Conservation (phyloP, 441 rosid genomes). For the Bocquillonia castaneifolia region DNA sequence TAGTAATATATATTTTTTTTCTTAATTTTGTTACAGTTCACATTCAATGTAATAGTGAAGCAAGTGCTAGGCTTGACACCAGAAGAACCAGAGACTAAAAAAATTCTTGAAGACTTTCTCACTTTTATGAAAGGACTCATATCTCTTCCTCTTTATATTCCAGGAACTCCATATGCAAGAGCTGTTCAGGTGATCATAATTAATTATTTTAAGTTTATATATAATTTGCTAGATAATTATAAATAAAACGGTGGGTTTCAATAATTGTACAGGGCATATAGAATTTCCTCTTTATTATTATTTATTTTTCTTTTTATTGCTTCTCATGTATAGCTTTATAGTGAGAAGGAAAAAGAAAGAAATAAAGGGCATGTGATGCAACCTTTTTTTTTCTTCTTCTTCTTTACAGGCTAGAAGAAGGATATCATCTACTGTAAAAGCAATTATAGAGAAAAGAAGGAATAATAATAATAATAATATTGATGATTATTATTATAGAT, state of each 20-base stretch:
- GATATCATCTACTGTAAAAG: conserved; percentile 46
- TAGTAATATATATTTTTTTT: not conserved
- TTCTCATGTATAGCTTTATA: no score
- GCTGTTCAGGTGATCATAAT: conserved; percentile 41
- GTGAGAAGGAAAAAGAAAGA: conserved; percentile 22
- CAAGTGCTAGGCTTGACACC: conserved; percentile 50
- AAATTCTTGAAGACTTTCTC: conserved; percentile 46
- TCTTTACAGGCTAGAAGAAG: conserved; percentile 58
- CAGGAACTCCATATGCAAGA: conserved; percentile 58
- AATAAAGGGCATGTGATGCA: conserved; percentile 41
- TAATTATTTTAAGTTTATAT: not conserved
- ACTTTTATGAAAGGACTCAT: conserved; percentile 51
- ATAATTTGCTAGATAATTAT: not conserved
- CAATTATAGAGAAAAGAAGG: conserved; percentile 45
- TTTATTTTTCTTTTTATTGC: no score
- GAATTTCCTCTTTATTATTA: not conserved
- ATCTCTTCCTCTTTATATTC: conserved; percentile 45
- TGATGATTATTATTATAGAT: not conserved
- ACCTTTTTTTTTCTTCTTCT: conserved; percentile 21
- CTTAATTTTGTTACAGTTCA: conserved; percentile 32
- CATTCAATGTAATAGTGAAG: conserved; percentile 60
- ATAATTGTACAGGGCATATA: conserved; percentile 9
- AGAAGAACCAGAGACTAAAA: conserved; percentile 36
- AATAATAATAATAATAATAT: not conserved
- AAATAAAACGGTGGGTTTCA: conserved; percentile 1